Evolutionary conservation across 176 grass and related monocot species (phyloP), one percentile per base, ranked within the genome.

Genomic region (Juncus inflexus): DNA sequence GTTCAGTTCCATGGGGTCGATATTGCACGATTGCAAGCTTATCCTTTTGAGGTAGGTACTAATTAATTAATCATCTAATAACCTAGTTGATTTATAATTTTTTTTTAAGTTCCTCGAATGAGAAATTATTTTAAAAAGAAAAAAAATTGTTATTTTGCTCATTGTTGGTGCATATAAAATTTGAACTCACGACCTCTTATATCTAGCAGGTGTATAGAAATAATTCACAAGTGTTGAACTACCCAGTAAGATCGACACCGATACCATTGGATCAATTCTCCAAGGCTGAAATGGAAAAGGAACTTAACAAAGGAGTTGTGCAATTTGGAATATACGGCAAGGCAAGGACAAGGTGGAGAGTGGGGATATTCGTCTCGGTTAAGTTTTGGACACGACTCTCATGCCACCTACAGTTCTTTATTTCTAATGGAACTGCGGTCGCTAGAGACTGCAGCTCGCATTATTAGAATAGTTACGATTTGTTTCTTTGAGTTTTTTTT

Each of bases 331-430:
- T 96, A 52, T 61, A 42, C 15, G 92, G 92, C 49, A 67, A 78
- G 60, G 82, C 87, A 3, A 81, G 79, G 53, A 88, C 87, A 1
- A 16, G 70, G 4, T 96, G 92, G 87, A 83, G 74, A 52, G 83
- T 83, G 3, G 92, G 84, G 3, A 74, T 96, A 70, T 91, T 91
- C 71, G 35, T 62, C 8, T 77, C 82, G 3, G 77, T 91, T 40
- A 55, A 28, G 37, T 86, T 88, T 68, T 83, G 87, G 84, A 91
- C 87, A 0, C 69, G 74, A 47, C 86, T 91, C 59, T 55, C 55
- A 3, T 96, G 87, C 77, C 35, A 43, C 0, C 65, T 96, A 63
- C 63, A 28, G 8, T 96, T 96, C 84, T 79, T 67, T 52, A 75
- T 53, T 15, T 73, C 56, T 51, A 86, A 88, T 4, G 87, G 92